These are phyloP conservation scores for Marasmius sp. DNA, from an alignment of 1,284 basidiomycete genomes.

Conservation along the genomic window DNA sequence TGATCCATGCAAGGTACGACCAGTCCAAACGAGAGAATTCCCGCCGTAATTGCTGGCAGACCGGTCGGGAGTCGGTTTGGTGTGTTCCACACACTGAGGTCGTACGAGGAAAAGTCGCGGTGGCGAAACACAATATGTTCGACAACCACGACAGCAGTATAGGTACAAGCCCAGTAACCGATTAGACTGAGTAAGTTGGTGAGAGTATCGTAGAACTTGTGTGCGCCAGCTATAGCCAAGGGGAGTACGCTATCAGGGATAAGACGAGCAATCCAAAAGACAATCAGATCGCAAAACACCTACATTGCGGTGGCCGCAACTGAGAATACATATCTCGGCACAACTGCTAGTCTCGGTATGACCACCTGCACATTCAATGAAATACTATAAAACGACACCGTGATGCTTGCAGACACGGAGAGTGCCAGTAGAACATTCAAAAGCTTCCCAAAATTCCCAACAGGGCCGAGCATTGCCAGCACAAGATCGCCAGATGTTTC, in stretches of 20 bases:
- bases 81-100: conserved; percentile 54
- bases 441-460: conserved; percentile 81
- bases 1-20: conserved; percentile 71
- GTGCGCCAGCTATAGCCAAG: conserved; percentile 66
- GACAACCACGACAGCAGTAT: conserved; percentile 54
- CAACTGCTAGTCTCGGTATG: conserved; percentile 58
- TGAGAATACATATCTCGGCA: conserved; percentile 89
- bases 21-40: conserved; percentile 49
- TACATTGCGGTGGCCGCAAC: conserved; percentile 80
- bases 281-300: conserved; percentile 24
- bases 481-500: conserved; percentile 67
- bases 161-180: conserved; percentile 70
- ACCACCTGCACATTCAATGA: conserved; percentile 82
- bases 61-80: conserved; percentile 62
- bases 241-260: conserved; percentile 43
- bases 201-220: conserved; percentile 64
- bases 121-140: conserved; percentile 68
- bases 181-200: conserved; percentile 71
- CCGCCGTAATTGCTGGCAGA: conserved; percentile 56
- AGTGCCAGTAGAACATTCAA: conserved; percentile 82
- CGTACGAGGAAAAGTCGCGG: conserved; percentile 50
- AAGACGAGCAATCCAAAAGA: neutral
- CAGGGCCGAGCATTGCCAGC: conserved; percentile 70
- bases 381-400: conserved; percentile 82
- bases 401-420: conserved; percentile 83